phyloP scores from a whole-genome alignment of 768 basidiomycete genomes.

The Tephrocybe sp. region DNA sequence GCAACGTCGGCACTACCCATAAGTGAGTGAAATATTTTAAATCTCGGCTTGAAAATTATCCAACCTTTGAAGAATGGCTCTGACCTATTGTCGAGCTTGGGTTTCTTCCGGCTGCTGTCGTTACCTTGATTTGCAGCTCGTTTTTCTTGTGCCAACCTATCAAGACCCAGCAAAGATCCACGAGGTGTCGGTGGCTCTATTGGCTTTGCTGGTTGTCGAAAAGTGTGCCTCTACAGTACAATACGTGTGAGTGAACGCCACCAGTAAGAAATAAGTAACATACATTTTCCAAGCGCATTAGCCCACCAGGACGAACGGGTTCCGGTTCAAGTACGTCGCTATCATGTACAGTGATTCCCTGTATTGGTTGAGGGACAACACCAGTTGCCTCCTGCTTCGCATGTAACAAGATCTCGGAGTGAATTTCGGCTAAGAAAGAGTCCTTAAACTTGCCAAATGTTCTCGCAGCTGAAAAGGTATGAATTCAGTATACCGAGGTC shows the following conservation, averaged over 20 bases:
- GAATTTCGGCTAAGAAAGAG: conserved; percentile 74
- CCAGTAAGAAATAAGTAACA: conserved; percentile 17
- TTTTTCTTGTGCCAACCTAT: conserved; percentile 88
- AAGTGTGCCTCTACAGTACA: conserved; percentile 71
- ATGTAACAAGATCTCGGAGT: conserved; percentile 77
- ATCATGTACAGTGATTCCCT: conserved; percentile 76
- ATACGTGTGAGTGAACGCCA: neutral
- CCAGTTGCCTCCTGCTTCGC: conserved; percentile 62
- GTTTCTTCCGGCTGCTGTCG: conserved; percentile 64
- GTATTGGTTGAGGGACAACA: conserved; percentile 55
- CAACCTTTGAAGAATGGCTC: conserved; percentile 88
- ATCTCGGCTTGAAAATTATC: neutral
- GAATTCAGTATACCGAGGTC: conserved; percentile 1
- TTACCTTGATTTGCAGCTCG: conserved; percentile 57
- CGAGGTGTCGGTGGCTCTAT: conserved; percentile 78
- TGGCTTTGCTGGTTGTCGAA: conserved; percentile 71
- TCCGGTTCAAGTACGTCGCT: conserved; percentile 86
- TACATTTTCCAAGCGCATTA: conserved; percentile 68
- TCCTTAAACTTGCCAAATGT: conserved; percentile 87
- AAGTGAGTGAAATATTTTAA: neutral
- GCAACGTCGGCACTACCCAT: conserved; percentile 77
- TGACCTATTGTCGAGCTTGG: conserved; percentile 57
- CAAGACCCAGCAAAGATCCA: conserved; percentile 81
- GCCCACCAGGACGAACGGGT: conserved; percentile 72
- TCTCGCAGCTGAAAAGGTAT: conserved; percentile 54